Conservation (phyloP, 352 stramenopile genomes). For the Phytophthora cajani region DNA sequence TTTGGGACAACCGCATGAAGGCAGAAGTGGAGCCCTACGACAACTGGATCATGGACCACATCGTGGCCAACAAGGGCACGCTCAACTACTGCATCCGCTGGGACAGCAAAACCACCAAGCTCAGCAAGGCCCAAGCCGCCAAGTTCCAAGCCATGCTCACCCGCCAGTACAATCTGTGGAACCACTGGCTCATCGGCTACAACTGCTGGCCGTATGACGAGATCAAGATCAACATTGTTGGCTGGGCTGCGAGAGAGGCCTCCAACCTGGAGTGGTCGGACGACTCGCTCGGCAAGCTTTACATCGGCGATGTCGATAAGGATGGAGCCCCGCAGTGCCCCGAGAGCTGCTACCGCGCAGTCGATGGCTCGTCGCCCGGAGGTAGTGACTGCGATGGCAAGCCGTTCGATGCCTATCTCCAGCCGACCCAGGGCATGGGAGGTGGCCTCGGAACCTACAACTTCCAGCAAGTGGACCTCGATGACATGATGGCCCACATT, state of each 20-base stretch:
- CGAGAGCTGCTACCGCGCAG: constrained; percentile 35
- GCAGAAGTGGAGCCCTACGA: too few relatives aligned
- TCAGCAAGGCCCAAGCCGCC: too few relatives aligned
- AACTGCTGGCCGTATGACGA: constrained; percentile 34
- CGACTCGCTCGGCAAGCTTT: constrained; percentile 40
- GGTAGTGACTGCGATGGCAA: constrained; percentile 31
- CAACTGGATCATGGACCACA: too few relatives aligned
- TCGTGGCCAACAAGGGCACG: too few relatives aligned
- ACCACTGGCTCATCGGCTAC: too few relatives aligned
- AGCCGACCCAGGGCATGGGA: constrained; percentile 30
- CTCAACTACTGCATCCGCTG: too few relatives aligned
- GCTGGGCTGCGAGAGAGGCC: constrained; percentile 16
- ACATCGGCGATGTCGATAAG: constrained; percentile 28
- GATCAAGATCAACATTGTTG: constrained; percentile 35
- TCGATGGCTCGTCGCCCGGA: not conserved
- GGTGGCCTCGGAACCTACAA: constrained; percentile 26
- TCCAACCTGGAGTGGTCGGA: constrained; percentile 42
- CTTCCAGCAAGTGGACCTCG: constrained; percentile 32
- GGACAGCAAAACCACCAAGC: too few relatives aligned
- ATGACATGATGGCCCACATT: constrained; percentile 32
- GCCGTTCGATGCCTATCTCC: constrained; percentile 45
- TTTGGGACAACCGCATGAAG: too few relatives aligned
- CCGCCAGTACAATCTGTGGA: too few relatives aligned
- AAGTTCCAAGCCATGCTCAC: too few relatives aligned
- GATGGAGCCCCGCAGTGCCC: constrained; percentile 31